Conservation (phyloP, 2,329 filamentous ascomycete genomes). For the Penicillium fuscoglaucum region DNA sequence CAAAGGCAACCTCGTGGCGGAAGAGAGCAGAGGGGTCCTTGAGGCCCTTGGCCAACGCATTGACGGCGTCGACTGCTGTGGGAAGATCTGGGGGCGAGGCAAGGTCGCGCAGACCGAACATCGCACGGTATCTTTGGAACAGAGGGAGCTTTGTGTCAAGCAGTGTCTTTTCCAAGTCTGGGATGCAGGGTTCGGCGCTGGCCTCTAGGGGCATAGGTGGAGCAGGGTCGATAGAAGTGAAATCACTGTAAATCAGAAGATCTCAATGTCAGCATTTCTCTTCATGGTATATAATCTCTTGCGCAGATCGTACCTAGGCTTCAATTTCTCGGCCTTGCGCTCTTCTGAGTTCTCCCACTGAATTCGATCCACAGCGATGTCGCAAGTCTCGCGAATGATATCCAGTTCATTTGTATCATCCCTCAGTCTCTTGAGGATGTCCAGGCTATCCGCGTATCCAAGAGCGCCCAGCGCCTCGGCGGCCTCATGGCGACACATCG, state of each 20-base stretch:
- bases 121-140: slow-evolving; percentile 92
- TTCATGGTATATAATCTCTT: slow-evolving; percentile 3
- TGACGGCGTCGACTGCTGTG: slow-evolving; percentile 82
- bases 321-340: slow-evolving; percentile 72
- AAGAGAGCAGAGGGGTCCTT: slow-evolving; percentile 86
- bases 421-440: slow-evolving; percentile 69
- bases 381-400: slow-evolving; percentile 91
- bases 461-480: slow-evolving; percentile 92
- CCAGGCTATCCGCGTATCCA: slow-evolving; percentile 71
- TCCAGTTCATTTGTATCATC: slow-evolving; percentile 74
- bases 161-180: slow-evolving; percentile 71
- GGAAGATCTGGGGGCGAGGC: slow-evolving; percentile 89
- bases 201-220: slow-evolving; percentile 76
- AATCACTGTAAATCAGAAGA: slow-evolving; percentile 64
- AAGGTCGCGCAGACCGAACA: slow-evolving; percentile 95
- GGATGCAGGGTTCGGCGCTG: slow-evolving; percentile 59
- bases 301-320: slow-evolving; percentile 64
- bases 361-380: slow-evolving; percentile 92
- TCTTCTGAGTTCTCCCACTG: slow-evolving; percentile 83
- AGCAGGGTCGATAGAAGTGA: slow-evolving; percentile 92
- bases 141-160: slow-evolving; percentile 77
- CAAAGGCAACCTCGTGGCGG: slow-evolving; percentile 96
- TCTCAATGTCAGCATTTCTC: slow-evolving; percentile 21
- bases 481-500: slow-evolving; percentile 95
- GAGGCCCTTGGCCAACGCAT: slow-evolving; percentile 82